Percentiles rank a stretch among this genome's conserved stretches.
These are phyloP conservation scores for Bruguiera gymnorhiza DNA, from an alignment of 345 rosid genomes.

Conservation along the genomic window DNA sequence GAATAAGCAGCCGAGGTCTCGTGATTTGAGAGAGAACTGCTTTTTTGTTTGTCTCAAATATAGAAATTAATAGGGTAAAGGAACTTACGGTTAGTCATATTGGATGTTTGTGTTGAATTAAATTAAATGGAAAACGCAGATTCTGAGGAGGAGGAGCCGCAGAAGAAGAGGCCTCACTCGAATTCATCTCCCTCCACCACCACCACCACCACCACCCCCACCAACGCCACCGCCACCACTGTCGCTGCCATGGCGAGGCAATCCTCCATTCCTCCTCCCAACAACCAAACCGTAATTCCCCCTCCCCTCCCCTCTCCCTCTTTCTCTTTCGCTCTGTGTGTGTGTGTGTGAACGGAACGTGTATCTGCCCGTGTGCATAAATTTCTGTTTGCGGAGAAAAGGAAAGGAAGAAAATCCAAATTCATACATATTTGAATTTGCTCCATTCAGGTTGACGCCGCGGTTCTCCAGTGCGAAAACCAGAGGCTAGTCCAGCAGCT, in stretches of 20 bases:
- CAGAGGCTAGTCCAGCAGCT: conserved; percentile 78
- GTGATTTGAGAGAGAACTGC: too few species aligned
- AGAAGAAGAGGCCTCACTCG: conserved; percentile 2
- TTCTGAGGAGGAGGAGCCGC: not conserved
- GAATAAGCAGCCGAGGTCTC: too few species aligned
- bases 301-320: not conserved
- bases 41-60: too few species aligned
- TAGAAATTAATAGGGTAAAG: too few species aligned
- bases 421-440: not conserved
- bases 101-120: not conserved
- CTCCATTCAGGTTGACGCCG: conserved; percentile 59
- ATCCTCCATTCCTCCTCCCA: not conserved
- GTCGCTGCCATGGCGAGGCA: not conserved
- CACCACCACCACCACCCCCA: not conserved
- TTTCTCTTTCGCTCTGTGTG: not conserved
- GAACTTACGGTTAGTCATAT: too few species aligned
- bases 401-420: too few species aligned
- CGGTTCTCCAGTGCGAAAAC: conserved; percentile 76
- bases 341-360: not conserved
- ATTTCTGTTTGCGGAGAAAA: not conserved
- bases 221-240: not conserved
- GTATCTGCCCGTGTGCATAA: not conserved
- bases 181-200: not conserved
- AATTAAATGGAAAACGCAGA: conserved; percentile 3
- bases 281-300: not conserved